A percentile compares a stretch with the other conserved stretches of the same genome.
Evolutionary conservation across 768 basidiomycete genomes (phyloP).

Genomic region (Rhodocollybia butyracea): DNA sequence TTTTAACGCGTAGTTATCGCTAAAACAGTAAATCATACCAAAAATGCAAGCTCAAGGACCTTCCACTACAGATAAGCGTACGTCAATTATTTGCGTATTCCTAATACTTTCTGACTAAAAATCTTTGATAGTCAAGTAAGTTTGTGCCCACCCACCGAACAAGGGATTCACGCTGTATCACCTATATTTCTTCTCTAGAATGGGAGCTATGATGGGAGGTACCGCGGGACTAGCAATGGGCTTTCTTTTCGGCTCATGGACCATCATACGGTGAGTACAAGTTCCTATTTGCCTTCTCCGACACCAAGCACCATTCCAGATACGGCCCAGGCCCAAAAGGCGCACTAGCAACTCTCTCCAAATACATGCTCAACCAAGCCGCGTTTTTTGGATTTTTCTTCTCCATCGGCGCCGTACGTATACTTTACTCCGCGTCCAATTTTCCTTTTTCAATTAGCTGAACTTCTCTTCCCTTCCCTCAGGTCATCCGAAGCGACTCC

Average conservation of each 20-base stretch:
- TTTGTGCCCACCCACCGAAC: constrained; percentile 8
- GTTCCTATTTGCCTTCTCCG: not conserved
- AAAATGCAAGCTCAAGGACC: constrained; percentile 40
- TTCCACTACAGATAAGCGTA: constrained; percentile 77
- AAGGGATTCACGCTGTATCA: constrained; percentile 12
- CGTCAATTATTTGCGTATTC: constrained; percentile 19
- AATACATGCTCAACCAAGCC: constrained; percentile 98
- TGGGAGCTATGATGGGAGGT: constrained; percentile 90
- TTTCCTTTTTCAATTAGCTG: constrained; percentile 3
- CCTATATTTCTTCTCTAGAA: constrained; percentile 40
- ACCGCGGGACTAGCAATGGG: constrained; percentile 96
- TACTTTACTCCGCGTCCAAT: not conserved
- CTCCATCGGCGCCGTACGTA: constrained; percentile 84
- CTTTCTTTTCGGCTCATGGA: constrained; percentile 94
- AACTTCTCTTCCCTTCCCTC: not conserved
- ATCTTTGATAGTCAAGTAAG: constrained; percentile 56
- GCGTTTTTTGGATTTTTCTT: constrained; percentile 98
- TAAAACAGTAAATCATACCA: no score
- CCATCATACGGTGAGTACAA: constrained; percentile 72
- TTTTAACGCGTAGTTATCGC: no score
- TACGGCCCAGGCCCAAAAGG: constrained; percentile 91
- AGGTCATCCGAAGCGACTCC: constrained; percentile 90
- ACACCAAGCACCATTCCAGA: constrained; percentile 34
- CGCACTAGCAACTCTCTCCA: constrained; percentile 85
- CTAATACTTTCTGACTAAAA: constrained; percentile 1